phyloP scores from a whole-genome alignment of 2,329 filamentous ascomycete species.

The Pseudogymnoascus sp. region DNA sequence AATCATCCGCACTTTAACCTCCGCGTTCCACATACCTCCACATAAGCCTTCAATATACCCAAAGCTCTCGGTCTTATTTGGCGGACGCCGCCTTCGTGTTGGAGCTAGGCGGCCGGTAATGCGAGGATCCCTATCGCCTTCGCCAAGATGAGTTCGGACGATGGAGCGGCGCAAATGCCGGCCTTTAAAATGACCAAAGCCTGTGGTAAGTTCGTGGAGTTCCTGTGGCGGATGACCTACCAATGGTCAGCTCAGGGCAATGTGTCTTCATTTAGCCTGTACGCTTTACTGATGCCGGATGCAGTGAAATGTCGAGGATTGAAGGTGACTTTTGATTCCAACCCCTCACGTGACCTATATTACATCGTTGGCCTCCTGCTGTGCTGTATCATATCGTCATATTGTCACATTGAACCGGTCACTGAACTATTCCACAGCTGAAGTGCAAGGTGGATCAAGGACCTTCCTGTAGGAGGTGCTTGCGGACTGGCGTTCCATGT shows the following conservation, averaged over 20 bases:
- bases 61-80: background rate
- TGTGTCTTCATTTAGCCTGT: background rate
- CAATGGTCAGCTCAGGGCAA: background rate
- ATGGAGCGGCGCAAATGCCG: conserved; percentile 1
- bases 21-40: conserved; percentile 6
- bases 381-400: background rate
- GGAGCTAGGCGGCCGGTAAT: background rate
- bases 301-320: conserved; percentile 15
- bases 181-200: conserved; percentile 7
- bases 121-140: background rate
- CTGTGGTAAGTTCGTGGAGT: background rate
- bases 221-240: background rate
- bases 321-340: conserved; percentile 12
- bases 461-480: conserved; percentile 30
- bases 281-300: background rate
- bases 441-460: conserved; percentile 32
- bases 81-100: conserved; percentile 2
- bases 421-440: conserved; percentile 24
- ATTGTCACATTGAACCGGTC: background rate
- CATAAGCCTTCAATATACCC: background rate
- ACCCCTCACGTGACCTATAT: background rate
- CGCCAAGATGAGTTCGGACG: conserved; percentile 5
- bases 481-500: conserved; percentile 31
- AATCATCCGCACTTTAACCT: background rate
- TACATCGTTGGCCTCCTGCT: conserved; percentile 1